Percentiles rank a stretch among this genome's conserved stretches.
These are phyloP conservation scores for Fomes fomentarius DNA, from an alignment of 1,284 basidiomycete genomes.

Conservation along the genomic window DNA sequence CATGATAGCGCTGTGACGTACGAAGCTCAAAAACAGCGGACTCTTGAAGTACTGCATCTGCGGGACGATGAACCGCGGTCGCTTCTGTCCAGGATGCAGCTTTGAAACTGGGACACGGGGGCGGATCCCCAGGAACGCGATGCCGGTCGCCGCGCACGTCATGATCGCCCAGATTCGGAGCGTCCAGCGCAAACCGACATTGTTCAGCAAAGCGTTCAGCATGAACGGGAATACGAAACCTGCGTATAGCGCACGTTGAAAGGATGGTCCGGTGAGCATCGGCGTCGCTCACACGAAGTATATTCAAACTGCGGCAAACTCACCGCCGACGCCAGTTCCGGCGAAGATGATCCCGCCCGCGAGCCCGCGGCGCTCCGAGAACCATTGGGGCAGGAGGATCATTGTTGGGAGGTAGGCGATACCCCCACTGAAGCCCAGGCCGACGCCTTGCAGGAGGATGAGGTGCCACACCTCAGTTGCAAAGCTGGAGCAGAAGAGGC, in stretches of 20 bases:
- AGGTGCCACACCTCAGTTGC: slow-evolving; percentile 31
- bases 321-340: slow-evolving; percentile 32
- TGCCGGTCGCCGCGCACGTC: slow-evolving; percentile 23
- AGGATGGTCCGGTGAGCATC: too few relatives aligned
- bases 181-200: slow-evolving; percentile 33
- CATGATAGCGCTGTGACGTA: slow-evolving; percentile 9
- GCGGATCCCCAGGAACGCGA: slow-evolving; percentile 28
- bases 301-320: not conserved
- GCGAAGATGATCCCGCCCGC: slow-evolving; percentile 35
- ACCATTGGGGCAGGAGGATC: slow-evolving; percentile 28
- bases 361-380: slow-evolving; percentile 29
- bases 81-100: slow-evolving; percentile 19
- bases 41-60: slow-evolving; percentile 31
- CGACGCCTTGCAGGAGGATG: slow-evolving; percentile 32
- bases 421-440: slow-evolving; percentile 30
- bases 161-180: slow-evolving; percentile 29
- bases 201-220: slow-evolving; percentile 27
- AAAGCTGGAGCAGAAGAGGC: slow-evolving; percentile 32
- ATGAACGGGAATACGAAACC: slow-evolving; percentile 33
- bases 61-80: slow-evolving; percentile 27
- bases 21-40: slow-evolving; percentile 30
- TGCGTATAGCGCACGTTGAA: slow-evolving; percentile 3
- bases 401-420: slow-evolving; percentile 30
- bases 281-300: too few relatives aligned
- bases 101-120: slow-evolving; percentile 29